These are phyloP conservation scores for Fusarium goolgardi DNA, from an alignment of 2,329 filamentous ascomycete genomes.

Conservation along the genomic window DNA sequence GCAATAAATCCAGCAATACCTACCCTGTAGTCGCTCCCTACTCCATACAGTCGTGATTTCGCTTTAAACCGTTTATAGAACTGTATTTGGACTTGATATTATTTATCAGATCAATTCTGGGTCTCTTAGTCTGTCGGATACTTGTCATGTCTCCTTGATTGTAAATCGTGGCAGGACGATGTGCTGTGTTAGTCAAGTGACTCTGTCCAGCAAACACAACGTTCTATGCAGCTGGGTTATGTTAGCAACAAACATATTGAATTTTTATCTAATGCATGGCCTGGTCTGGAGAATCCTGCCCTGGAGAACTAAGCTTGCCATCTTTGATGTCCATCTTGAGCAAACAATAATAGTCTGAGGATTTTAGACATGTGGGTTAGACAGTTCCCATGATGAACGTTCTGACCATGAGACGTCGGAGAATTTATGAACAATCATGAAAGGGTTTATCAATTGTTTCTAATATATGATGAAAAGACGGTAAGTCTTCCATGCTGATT, in stretches of 20 bases:
- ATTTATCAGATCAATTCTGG: not conserved
- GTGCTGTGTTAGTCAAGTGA: not conserved
- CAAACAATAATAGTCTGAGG: not conserved
- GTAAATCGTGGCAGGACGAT: not conserved
- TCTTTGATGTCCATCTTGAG: not conserved
- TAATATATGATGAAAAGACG: not conserved
- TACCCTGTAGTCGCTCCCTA: slow-evolving; percentile 24
- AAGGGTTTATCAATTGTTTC: not conserved
- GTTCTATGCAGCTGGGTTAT: not conserved
- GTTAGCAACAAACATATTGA: not conserved
- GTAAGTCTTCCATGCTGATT: too few relatives aligned
- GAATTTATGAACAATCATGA: not conserved
- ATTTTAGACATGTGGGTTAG: not conserved
- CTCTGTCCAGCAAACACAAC: not conserved
- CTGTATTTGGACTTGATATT: not conserved
- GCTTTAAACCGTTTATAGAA: not conserved
- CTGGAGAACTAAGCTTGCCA: not conserved
- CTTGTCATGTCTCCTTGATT: not conserved
- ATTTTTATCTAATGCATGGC: too few relatives aligned
- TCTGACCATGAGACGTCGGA: not conserved
- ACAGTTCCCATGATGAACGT: slow-evolving; percentile 17
- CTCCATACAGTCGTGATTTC: not conserved
- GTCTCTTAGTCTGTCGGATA: not conserved
- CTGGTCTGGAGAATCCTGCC: not conserved
- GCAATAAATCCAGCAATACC: not conserved